These are phyloP conservation scores for Ogataea nonfermentans DNA, from an alignment of 805 yeast genomes.

Conservation along the genomic window DNA sequence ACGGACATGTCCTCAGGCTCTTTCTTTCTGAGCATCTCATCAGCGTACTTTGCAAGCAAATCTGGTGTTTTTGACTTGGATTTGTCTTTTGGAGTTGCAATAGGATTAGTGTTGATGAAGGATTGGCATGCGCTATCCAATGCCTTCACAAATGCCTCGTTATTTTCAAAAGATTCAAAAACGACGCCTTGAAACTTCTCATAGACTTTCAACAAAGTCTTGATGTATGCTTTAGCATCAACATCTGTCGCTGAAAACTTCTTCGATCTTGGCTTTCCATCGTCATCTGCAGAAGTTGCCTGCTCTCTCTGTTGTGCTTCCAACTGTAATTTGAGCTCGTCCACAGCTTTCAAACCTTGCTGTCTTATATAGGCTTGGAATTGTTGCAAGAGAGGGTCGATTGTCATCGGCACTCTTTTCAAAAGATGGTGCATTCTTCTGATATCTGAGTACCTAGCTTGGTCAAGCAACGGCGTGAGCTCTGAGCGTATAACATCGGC, in stretches of 20 bases:
- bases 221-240: conserved; percentile 79
- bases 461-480: conserved; percentile 71
- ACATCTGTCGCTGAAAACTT: conserved; percentile 37
- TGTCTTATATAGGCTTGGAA: conserved; percentile 71
- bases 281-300: conserved; percentile 20
- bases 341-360: conserved; percentile 61
- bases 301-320: conserved; percentile 23
- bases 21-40: conserved; percentile 74
- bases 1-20: conserved; percentile 70
- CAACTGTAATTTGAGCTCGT: conserved; percentile 43
- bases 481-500: conserved; percentile 74
- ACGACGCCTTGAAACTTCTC: conserved; percentile 65
- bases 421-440: conserved; percentile 74
- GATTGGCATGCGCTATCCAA: conserved; percentile 85
- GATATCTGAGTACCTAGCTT: conserved; percentile 68
- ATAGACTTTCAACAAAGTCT: conserved; percentile 70
- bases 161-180: conserved; percentile 61
- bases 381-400: conserved; percentile 71
- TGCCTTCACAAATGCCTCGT: conserved; percentile 78
- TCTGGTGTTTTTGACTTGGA: conserved; percentile 84
- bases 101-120: conserved; percentile 77
- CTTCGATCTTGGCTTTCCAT: conserved; percentile 25
- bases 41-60: conserved; percentile 84
- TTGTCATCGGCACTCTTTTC: conserved; percentile 73
- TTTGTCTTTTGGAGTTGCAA: conserved; percentile 67